phyloP scores from a whole-genome alignment of 2,329 filamentous ascomycete genomes.

The Phoma sp. region DNA sequence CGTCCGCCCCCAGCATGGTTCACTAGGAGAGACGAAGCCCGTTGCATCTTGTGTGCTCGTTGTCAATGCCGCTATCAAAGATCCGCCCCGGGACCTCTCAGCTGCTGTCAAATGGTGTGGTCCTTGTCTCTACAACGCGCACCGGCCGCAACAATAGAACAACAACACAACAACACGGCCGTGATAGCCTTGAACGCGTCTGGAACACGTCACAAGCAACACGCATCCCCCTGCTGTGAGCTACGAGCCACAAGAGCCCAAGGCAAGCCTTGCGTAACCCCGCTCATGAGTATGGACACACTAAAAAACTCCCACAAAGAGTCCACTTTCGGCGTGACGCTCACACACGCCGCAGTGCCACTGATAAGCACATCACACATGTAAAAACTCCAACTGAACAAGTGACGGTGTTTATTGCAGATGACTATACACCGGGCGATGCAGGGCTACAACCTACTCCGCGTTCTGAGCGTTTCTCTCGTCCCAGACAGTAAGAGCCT shows the following conservation, averaged over 20 bases:
- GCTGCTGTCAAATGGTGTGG: not conserved
- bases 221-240: conserved; percentile 6
- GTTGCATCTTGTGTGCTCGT: not conserved
- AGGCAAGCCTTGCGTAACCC: conserved; percentile 10
- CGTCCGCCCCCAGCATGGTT: conserved; percentile 2
- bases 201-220: conserved; percentile 13
- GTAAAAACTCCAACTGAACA: not conserved
- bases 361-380: not conserved
- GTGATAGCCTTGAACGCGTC: not conserved
- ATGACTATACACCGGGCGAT: no score
- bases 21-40: not conserved
- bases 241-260: not conserved
- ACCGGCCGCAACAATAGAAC: not conserved
- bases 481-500: conserved; percentile 80
- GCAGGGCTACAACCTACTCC: conserved; percentile 43
- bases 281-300: not conserved
- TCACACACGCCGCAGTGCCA: no score
- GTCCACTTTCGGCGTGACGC: no score
- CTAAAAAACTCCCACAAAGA: not conserved
- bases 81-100: not conserved
- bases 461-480: conserved; percentile 78
- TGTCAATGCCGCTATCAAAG: not conserved
- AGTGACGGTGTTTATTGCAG: conserved; percentile 13
- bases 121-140: not conserved
- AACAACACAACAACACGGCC: not conserved